These are phyloP conservation scores for Trichoderma koningii DNA, from an alignment of 2,329 filamentous ascomycete genomes.

Conservation along the genomic window DNA sequence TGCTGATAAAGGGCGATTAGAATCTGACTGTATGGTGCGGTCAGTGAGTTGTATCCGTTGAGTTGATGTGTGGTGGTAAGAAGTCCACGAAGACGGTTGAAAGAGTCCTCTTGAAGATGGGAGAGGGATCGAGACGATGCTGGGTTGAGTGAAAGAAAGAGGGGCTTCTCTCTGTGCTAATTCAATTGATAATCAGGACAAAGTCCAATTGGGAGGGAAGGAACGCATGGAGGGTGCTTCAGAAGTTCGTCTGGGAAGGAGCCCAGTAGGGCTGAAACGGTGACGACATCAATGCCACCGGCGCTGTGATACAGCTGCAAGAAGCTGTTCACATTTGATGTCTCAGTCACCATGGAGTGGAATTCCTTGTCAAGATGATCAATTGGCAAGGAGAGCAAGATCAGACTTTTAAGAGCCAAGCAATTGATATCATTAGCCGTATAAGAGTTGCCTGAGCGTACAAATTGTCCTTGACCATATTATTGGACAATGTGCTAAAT, in stretches of 20 bases:
- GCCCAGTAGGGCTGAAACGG: neutral
- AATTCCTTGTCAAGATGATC: neutral
- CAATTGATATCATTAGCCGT: neutral
- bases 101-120: too few species aligned
- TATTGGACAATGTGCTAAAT: neutral
- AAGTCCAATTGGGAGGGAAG: neutral
- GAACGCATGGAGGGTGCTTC: neutral
- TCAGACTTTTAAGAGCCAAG: neutral
- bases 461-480: neutral
- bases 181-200: neutral
- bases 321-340: neutral
- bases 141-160: too few species aligned
- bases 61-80: conserved; percentile 8
- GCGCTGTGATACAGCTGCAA: neutral
- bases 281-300: conserved; percentile 10
- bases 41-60: neutral
- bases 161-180: neutral
- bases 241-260: neutral
- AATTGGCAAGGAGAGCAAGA: neutral
- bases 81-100: neutral
- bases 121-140: too few species aligned
- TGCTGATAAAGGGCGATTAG: conserved; percentile 14
- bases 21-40: neutral
- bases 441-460: neutral
- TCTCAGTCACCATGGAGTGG: neutral